These are phyloP conservation scores for Saturnispora galanensis DNA, from an alignment of 805 yeast genomes.

Conservation along the genomic window DNA sequence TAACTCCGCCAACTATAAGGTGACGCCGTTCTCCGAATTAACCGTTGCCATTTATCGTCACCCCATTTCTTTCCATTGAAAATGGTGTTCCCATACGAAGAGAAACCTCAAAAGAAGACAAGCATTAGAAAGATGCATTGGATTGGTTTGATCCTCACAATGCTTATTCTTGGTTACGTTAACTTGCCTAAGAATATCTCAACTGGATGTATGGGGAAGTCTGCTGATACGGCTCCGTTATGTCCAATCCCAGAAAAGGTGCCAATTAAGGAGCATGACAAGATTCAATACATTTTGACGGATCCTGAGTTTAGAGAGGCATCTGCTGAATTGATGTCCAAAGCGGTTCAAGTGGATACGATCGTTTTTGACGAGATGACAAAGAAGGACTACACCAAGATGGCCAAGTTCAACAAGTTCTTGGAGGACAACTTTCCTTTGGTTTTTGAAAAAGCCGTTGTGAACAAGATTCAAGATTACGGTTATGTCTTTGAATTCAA, in stretches of 20 bases:
- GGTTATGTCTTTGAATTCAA: conserved; percentile 59
- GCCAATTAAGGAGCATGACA: conserved; percentile 12
- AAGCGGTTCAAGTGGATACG: conserved; percentile 46
- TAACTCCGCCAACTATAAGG: background rate
- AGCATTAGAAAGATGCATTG: background rate
- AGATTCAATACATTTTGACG: conserved; percentile 23
- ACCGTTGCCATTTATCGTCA: background rate
- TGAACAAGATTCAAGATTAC: conserved; percentile 49
- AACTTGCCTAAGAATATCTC: conserved; percentile 15
- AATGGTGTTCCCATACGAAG: background rate
- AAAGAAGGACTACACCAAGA: conserved; percentile 14
- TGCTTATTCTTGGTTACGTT: conserved; percentile 1
- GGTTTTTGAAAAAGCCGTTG: conserved; percentile 33
- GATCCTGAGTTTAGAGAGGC: conserved; percentile 25
- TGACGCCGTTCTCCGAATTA: no score
- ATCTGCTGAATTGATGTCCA: conserved; percentile 35
- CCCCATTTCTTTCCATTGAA: background rate
- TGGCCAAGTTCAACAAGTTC: conserved; percentile 17
- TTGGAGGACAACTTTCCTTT: conserved; percentile 14
- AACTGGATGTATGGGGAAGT: no score
- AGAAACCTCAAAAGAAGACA: background rate
- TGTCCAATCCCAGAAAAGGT: conserved; percentile 23
- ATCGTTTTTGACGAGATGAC: conserved; percentile 25
- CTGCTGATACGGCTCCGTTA: background rate
- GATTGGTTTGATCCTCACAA: background rate